Conservation (phyloP, 768 basidiomycete genomes). For the Amanita rubescens region DNA sequence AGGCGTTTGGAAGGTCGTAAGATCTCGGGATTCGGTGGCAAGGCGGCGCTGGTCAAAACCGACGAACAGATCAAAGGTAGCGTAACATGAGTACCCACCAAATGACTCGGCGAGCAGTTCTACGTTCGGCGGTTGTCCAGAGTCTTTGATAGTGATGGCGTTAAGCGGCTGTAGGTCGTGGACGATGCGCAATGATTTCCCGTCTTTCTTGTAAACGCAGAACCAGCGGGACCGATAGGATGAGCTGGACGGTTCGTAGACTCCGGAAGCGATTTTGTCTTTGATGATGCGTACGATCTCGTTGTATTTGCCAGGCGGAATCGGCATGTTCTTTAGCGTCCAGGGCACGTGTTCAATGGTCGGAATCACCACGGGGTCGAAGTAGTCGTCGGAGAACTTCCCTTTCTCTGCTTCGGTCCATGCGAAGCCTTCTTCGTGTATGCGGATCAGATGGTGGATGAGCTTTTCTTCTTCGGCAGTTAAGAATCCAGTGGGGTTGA, state of each 20-base stretch:
- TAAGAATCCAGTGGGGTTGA: conserved; percentile 20
- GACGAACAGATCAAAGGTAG: not conserved
- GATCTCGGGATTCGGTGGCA: conserved; percentile 7
- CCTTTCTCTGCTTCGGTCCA: no score
- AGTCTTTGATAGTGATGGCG: conserved; percentile 25
- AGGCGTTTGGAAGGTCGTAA: conserved; percentile 6
- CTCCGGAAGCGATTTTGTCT: conserved; percentile 10
- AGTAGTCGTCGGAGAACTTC: conserved; percentile 2
- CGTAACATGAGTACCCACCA: conserved; percentile 21
- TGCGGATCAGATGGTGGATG: conserved; percentile 14
- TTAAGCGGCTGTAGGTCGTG: conserved; percentile 33
- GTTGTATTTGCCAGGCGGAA: conserved; percentile 13
- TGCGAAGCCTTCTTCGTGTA: no score
- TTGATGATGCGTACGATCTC: conserved; percentile 8
- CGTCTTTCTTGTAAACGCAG: conserved; percentile 10
- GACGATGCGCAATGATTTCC: conserved; percentile 20
- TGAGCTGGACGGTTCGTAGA: conserved; percentile 12
- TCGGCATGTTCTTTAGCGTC: conserved; percentile 10
- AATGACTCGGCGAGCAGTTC: conserved; percentile 27
- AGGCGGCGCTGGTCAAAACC: not conserved
- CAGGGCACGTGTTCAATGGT: conserved; percentile 3
- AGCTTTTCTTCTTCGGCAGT: conserved; percentile 22
- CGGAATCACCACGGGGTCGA: conserved; percentile 1
- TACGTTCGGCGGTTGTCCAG: conserved; percentile 24
- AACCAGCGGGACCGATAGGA: conserved; percentile 12